Evolutionary conservation across 192 early-diverging fungal species (phyloP), one percentile per base, ranked within the genome.

Genomic region (Nowakowskiella sp.): DNA sequence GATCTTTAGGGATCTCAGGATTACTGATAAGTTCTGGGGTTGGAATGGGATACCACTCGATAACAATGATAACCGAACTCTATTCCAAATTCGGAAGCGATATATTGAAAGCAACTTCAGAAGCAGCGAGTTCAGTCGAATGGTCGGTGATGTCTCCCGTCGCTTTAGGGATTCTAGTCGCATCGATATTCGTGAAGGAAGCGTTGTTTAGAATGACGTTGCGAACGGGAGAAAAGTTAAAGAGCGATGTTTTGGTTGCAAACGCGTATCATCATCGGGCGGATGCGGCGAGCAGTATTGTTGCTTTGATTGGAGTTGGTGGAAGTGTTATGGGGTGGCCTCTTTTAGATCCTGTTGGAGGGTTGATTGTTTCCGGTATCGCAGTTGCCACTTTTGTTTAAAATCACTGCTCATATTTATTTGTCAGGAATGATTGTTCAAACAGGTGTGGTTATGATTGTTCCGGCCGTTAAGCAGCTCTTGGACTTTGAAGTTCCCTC

Each of bases 261-360:
- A 91, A 91, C 64, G 89, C 89, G 45, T 91, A 85, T 84, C 89
- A 91, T 47, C 89, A 91, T 54, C 84, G 89, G 26, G 77, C 78
- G 36, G 89, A 91, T 62, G 83, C 85, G 3, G 64, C 71, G 64
- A 81, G 81, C 16, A 84, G 82, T 36, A 32, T 85, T 23, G 83
- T 91, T 22, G 84, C 86, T 0, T 63, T 88, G 1, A 83, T 56
- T 29, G 85, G 86, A 3, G 86, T 91, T 28, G 80, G 66, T 8
- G 89, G 89, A 1, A 80, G 81, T 19, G 79, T 81, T 46, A 53
- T 79, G 50, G 89, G 89, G 7, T 61, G 83, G 10, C 76, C 80
- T 9, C 66, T 83, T 42, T 55, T 89, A 10, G 89, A 91, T 57
- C 84, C 89, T 0, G 42, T 89, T 2, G 85, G 89, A 24, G 87